These are phyloP conservation scores for Sindora glabra DNA, from an alignment of 306 rosid genomes.

Conservation along the genomic window DNA sequence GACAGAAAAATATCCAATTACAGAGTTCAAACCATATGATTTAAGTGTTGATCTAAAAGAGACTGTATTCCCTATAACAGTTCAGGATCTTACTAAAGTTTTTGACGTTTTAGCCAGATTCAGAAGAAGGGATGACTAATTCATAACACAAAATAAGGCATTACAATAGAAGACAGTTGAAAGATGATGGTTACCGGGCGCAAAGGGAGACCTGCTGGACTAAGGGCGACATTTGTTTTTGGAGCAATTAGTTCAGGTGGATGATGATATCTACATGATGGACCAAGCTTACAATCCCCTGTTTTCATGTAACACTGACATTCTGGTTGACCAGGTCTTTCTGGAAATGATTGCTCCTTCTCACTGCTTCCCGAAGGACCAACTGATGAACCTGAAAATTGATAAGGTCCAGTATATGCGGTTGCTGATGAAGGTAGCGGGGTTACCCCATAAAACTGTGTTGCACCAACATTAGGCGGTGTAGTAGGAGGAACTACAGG, in stretches of 20 bases:
- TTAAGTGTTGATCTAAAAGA: no score
- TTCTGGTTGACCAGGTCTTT: slow-evolving; percentile 91
- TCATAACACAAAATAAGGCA: slow-evolving; percentile 12
- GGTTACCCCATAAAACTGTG: slow-evolving; percentile 56
- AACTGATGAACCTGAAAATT: slow-evolving; percentile 45
- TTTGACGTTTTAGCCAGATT: no score
- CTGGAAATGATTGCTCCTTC: slow-evolving; percentile 72
- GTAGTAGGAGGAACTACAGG: slow-evolving; percentile 58
- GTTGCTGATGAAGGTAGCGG: slow-evolving; percentile 51
- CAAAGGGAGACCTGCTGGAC: slow-evolving; percentile 79
- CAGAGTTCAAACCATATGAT: no score
- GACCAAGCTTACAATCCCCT: slow-evolving; percentile 94
- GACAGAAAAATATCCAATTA: no score
- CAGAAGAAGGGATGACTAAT: neutral
- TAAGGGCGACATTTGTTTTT: slow-evolving; percentile 42
- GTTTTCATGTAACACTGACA: slow-evolving; percentile 91
- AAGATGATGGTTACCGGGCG: slow-evolving; percentile 70
- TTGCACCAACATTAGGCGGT: slow-evolving; percentile 49
- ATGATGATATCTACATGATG: slow-evolving; percentile 97
- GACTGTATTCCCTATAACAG: no score
- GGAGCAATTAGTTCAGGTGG: slow-evolving; percentile 59
- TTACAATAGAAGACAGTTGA: slow-evolving; percentile 7
- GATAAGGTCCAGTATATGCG: slow-evolving; percentile 53
- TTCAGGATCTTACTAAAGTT: no score
- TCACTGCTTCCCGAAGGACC: slow-evolving; percentile 57